Evolutionary conservation across 768 basidiomycete species (phyloP), one percentile per base, ranked within the genome.

Genomic region (Rhizopogon salebrosus): DNA sequence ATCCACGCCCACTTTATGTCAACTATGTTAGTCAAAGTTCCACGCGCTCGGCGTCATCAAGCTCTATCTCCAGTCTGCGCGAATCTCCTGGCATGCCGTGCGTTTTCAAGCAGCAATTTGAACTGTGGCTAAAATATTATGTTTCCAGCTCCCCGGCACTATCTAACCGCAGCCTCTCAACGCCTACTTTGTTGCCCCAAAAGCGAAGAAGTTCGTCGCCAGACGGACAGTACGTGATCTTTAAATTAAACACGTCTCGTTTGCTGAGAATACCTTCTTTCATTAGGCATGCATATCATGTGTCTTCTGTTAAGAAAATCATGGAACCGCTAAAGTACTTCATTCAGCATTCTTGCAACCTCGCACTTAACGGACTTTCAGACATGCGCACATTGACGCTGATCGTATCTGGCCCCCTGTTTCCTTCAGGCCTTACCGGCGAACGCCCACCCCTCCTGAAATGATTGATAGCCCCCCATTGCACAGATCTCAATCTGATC

Each of bases 1-100:
- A 67, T 54, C 66, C 64, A 46, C 75, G 77, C 26, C 61, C 70
- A 49, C 62, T 73, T 57, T 74, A 75, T 58, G 72, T 72, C 59
- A 61, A 68, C 55, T 62, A 68, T 48, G 60, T 68, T 58, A 60
- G 55, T n/a, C 60, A 62, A 68, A 59, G 62, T 38, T 46, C 62
- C 64, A 61, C 57, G 69, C 69, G 64, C 57, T 63, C 67, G 34
- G 54, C 61, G 49, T 70, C 67, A 52, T 61, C 59, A 45, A 66
- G 58, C 45, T 68, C 67, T 58, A 51, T 60, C 14, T 59, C 61
- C 54, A 70, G 65, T 52, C 39, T 26, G 49, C 61, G 60, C 52
- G 57, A 67, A 54, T 68, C 69, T 31, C 67, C 67, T 53, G 43
- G 57, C 48, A 60, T 57, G 40, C 54, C 67, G 67, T 68, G 56